Percentiles rank a stretch among this genome's conserved stretches.
These are phyloP conservation scores for Ophidiomyces ophidiicola DNA, from an alignment of 2,329 filamentous ascomycete genomes.

Conservation along the genomic window DNA sequence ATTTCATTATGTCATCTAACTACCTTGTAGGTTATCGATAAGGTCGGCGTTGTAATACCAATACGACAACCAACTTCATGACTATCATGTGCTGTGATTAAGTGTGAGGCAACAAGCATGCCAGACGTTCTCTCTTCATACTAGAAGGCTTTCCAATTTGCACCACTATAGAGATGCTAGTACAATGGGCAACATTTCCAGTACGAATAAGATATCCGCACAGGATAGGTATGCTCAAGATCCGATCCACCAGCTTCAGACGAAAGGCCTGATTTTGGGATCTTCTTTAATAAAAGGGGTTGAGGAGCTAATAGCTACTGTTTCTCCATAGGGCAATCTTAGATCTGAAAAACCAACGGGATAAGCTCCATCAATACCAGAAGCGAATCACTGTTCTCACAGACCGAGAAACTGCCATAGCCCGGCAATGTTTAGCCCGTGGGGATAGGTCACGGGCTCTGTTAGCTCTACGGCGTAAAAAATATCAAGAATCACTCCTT, in stretches of 20 bases:
- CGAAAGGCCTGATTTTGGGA: background rate
- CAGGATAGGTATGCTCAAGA: conserved; percentile 80
- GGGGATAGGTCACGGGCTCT: conserved; percentile 73
- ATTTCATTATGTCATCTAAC: conserved; percentile 2
- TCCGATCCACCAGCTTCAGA: background rate
- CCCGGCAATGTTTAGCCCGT: conserved; percentile 64
- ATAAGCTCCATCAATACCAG: conserved; percentile 94
- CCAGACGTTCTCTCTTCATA: background rate
- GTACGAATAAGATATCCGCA: conserved; percentile 54
- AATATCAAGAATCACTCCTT: conserved; percentile 86
- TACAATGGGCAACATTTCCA: conserved; percentile 53
- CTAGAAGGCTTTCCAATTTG: background rate
- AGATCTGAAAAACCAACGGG: conserved; percentile 93
- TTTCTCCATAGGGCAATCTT: conserved; percentile 63
- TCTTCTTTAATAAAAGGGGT: background rate
- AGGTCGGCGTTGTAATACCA: conserved; percentile 1
- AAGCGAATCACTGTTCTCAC: conserved; percentile 78
- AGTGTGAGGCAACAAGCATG: background rate
- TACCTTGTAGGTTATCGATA: conserved; percentile 15
- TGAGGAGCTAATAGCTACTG: too few relatives aligned
- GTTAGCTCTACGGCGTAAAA: conserved; percentile 82
- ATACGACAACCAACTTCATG: conserved; percentile 1
- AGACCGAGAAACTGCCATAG: conserved; percentile 73
- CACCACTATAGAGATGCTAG: conserved; percentile 21
- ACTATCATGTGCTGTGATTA: background rate